Evolutionary conservation across 805 yeast genomes (phyloP), one percentile per base, ranked within the genome.

Genomic region (Saccharomycopsis fodiens): DNA sequence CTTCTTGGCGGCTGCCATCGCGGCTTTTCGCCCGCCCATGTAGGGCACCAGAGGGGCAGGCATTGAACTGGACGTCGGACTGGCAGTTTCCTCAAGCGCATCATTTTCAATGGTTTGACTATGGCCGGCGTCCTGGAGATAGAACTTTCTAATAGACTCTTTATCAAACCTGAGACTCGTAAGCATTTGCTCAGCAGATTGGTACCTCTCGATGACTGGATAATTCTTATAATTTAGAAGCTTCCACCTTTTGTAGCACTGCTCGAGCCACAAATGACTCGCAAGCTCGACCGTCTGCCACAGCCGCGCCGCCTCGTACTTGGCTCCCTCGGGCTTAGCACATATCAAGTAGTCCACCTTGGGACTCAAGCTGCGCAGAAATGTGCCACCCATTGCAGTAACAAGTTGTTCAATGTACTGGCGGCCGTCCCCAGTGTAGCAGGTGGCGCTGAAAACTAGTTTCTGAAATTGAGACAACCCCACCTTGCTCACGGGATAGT

Each of bases 241-340:
- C 38, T 73, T 64, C 89, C 93, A 84, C 39, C 70, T 61, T 0
- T 73, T 66, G 51, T 72, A 91, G 35, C 87, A 74, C 45, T 85
- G 89, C 57, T 91, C 97, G 12, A 91, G 62, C 98, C 98, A 91
- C 12, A 80, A 57, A 61, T 87, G 96, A 57, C 84, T 88, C 1
- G 85, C 79, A 2, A 82, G 67, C 25, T 70, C 69, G 19, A 85
- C 64, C 3, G 44, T 50, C 6, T 60, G 58, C 96, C 96, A 88
- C 6, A 19, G 20, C 30, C 67, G 58, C 0, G 93, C 94, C 15
- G 88, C 86, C 8, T 72, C 73, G 56, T 74, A 86, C 62, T 91
- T 91, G 46, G 72, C 75, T 1, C 98, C 97, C 13, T 58, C 59
- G 0, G 83, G 72, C 29, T 69, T 70, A 0, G 88, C 82, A 1